Conservation (phyloP, 257 asterid species). For the Schizonepeta tenuifolia region DNA sequence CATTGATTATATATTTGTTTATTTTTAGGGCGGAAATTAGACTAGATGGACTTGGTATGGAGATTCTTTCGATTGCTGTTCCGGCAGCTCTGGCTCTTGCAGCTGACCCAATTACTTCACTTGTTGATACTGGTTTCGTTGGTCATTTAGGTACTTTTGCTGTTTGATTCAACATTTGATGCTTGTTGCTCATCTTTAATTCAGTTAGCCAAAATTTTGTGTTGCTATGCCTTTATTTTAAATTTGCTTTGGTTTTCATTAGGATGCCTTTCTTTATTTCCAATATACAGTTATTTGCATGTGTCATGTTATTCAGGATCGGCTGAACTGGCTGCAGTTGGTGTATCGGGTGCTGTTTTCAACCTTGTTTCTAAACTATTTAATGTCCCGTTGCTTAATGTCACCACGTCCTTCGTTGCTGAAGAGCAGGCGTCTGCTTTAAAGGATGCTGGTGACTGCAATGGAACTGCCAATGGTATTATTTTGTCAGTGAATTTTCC, state of each 20-base stretch:
- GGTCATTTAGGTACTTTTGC: slow-evolving; percentile 81
- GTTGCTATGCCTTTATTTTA: background rate
- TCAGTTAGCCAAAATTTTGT: background rate
- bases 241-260: slow-evolving; percentile 9
- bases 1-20: background rate
- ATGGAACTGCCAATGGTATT: slow-evolving; percentile 45
- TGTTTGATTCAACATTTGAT: slow-evolving; percentile 16
- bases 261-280: slow-evolving; percentile 7
- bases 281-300: background rate
- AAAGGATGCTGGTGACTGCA: slow-evolving; percentile 42
- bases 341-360: slow-evolving; percentile 89
- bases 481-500: slow-evolving; percentile 22
- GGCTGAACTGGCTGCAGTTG: slow-evolving; percentile 92
- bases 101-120: slow-evolving; percentile 86
- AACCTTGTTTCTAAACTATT: slow-evolving; percentile 87
- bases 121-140: slow-evolving; percentile 83
- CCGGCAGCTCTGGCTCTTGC: slow-evolving; percentile 95
- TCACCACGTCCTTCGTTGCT: slow-evolving; percentile 95
- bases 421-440: slow-evolving; percentile 80
- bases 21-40: slow-evolving; percentile 56
- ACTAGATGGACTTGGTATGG: slow-evolving; percentile 69
- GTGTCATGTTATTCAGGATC: slow-evolving; percentile 62
- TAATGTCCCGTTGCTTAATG: slow-evolving; percentile 91
- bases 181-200: background rate
- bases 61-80: slow-evolving; percentile 78